These are phyloP conservation scores for Batrachochytrium dendrobatidis DNA, from an alignment of 371 early-diverging fungal genomes.

Conservation along the genomic window DNA sequence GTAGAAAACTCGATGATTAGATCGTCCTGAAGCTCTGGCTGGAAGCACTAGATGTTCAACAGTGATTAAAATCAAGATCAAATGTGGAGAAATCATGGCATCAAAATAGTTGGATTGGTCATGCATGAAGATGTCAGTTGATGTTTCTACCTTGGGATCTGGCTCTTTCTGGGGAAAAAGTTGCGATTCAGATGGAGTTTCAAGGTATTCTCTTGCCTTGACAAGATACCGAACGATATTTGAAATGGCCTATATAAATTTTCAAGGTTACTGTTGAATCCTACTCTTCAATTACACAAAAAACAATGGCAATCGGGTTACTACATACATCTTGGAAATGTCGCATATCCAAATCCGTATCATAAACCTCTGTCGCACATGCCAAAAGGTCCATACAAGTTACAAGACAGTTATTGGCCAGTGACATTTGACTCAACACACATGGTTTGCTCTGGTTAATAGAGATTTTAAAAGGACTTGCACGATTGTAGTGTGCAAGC, in stretches of 20 bases:
- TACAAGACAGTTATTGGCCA: constrained; percentile 14
- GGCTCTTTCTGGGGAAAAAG: constrained; percentile 13
- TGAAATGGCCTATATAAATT: background rate
- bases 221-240: background rate
- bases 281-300: background rate
- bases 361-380: background rate
- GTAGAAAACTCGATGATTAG: constrained; percentile 30
- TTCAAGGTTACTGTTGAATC: background rate
- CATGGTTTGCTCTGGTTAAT: constrained; percentile 10
- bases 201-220: background rate
- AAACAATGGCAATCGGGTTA: background rate
- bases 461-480: constrained; percentile 15
- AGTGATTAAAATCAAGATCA: background rate
- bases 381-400: constrained; percentile 2
- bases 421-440: constrained; percentile 1
- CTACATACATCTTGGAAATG: background rate
- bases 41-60: constrained; percentile 18
- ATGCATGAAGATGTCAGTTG: too few species aligned
- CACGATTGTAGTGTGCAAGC: constrained; percentile 28
- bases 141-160: constrained; percentile 7
- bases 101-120: background rate
- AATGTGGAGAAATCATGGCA: background rate
- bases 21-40: constrained; percentile 34
- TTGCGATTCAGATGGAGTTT: background rate
- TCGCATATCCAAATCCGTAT: background rate